phyloP scores from a whole-genome alignment of 257 asterid species.

The Nyctanthes arbortristis region DNA sequence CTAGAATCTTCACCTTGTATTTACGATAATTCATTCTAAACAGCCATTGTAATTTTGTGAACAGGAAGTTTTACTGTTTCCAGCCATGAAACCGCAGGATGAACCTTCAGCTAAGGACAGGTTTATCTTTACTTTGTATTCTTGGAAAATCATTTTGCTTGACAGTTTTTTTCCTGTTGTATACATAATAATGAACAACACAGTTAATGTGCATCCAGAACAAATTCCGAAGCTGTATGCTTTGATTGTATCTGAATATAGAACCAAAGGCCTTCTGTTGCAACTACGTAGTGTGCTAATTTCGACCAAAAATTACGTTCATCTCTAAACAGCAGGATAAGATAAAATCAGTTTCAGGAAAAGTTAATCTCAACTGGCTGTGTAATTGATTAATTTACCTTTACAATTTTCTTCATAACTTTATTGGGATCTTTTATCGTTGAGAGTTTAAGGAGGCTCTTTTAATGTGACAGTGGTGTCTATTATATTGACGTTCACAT shows the following conservation, averaged over 20 bases:
- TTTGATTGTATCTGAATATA: neutral
- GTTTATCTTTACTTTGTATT: conserved; percentile 22
- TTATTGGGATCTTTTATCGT: too few relatives aligned
- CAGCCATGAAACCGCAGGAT: conserved; percentile 92
- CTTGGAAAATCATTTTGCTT: neutral
- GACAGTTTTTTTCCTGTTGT: conserved; percentile 6
- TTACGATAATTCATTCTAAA: neutral
- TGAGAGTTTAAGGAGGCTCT: too few relatives aligned
- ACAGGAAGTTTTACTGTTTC: conserved; percentile 89
- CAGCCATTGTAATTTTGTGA: neutral
- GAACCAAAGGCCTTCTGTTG: neutral
- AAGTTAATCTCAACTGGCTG: too few relatives aligned
- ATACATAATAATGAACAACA: neutral
- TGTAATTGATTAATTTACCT: too few relatives aligned
- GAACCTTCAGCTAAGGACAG: conserved; percentile 63
- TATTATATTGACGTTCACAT: too few relatives aligned
- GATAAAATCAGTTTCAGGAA: too few relatives aligned
- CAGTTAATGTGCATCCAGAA: neutral
- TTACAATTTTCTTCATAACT: too few relatives aligned
- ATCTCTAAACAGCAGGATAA: too few relatives aligned
- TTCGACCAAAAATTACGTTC: too few relatives aligned
- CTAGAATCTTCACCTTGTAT: neutral
- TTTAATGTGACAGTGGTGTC: too few relatives aligned
- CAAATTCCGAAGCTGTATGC: neutral
- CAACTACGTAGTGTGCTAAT: too few relatives aligned